Conservation (phyloP, 23 red algal genomes). For the Gracilariopsis chorda region DNA sequence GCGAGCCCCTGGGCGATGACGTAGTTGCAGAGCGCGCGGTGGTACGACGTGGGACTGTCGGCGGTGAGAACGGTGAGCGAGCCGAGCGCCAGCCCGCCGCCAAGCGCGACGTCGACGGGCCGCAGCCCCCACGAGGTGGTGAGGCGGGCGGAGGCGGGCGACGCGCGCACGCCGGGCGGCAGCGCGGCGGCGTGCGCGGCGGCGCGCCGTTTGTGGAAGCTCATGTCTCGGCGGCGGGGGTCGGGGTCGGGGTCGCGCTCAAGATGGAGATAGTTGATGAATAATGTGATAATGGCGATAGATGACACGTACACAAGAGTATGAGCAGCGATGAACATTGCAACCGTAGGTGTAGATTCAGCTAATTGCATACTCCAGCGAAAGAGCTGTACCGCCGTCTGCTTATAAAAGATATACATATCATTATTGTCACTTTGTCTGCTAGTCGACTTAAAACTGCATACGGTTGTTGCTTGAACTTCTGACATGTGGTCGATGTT, state of each 20-base stretch:
- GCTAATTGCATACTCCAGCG: too few species aligned
- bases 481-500: too few species aligned
- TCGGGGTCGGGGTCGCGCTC: not conserved
- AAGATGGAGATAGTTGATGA: not conserved
- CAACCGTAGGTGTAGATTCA: too few species aligned
- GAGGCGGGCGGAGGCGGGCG: not conserved
- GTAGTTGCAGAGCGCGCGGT: not conserved
- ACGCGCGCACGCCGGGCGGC: not conserved
- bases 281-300: too few species aligned
- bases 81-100: conserved; percentile 72
- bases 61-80: conserved; percentile 52
- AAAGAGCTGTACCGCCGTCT: too few species aligned
- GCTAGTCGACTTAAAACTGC: too few species aligned
- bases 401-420: too few species aligned
- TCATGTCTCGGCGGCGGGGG: not conserved
- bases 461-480: too few species aligned
- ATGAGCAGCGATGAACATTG: too few species aligned
- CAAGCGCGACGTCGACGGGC: conserved; percentile 61
- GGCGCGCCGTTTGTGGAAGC: not conserved
- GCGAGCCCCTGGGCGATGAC: conserved; percentile 57
- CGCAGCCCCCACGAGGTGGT: conserved; percentile 39
- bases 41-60: conserved; percentile 55
- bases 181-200: not conserved
- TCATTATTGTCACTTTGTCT: too few species aligned
- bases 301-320: too few species aligned